phyloP scores from a whole-genome alignment of 1,284 basidiomycete species.

The Somion occarium region DNA sequence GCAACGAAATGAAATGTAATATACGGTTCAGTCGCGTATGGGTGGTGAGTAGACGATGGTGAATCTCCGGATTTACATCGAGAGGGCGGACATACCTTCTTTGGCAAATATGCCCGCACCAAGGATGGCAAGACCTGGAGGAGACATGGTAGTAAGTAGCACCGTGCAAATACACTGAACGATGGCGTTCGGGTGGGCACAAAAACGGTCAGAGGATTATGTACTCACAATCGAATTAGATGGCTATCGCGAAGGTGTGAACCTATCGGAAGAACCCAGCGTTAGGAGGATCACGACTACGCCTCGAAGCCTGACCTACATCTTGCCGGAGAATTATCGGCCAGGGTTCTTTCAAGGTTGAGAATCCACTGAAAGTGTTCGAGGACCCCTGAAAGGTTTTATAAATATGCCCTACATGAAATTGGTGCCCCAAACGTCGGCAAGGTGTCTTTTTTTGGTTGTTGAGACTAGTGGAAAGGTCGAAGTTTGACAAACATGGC shows the following conservation, averaged over 20 bases:
- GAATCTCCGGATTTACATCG: conserved; percentile 30
- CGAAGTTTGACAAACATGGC: background rate
- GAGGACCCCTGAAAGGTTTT: background rate
- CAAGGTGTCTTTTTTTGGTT: background rate
- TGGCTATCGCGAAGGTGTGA: conserved; percentile 1
- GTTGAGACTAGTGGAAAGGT: background rate
- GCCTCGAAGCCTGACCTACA: background rate
- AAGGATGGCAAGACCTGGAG: conserved; percentile 50
- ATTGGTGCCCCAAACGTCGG: background rate
- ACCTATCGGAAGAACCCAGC: conserved; percentile 7
- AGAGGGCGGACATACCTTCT: conserved; percentile 44
- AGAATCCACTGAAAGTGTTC: background rate
- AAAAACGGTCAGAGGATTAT: no score
- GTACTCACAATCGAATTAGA: background rate
- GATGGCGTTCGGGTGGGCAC: no score
- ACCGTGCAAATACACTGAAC: no score
- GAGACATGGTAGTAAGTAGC: conserved; percentile 23
- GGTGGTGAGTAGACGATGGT: conserved; percentile 15
- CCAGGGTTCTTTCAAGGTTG: background rate
- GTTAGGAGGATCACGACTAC: background rate
- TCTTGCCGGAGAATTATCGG: background rate
- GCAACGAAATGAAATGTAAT: conserved; percentile 13
- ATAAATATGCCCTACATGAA: background rate
- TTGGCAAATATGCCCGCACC: conserved; percentile 73
- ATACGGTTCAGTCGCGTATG: conserved; percentile 2